Percentiles rank a stretch among this genome's conserved stretches.
phyloP scores from a whole-genome alignment of 306 rosid genomes.

The Dryas drummondii region DNA sequence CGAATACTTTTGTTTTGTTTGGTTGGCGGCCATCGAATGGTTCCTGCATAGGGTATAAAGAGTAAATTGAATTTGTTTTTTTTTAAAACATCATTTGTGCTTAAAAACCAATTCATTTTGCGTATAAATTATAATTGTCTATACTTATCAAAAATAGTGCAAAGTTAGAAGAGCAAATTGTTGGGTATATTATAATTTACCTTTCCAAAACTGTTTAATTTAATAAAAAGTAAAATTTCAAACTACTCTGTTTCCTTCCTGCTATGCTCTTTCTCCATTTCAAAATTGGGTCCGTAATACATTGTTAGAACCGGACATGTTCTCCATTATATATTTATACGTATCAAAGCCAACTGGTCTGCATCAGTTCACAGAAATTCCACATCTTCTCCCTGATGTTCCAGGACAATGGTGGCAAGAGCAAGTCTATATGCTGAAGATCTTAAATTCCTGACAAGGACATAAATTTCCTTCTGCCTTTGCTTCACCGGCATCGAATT shows the following conservation, averaged over 20 bases:
- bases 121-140: no score
- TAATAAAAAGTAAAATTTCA: not conserved
- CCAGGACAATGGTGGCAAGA: conserved; percentile 68
- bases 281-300: not conserved
- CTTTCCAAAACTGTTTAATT: no score
- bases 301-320: not conserved
- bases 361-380: conserved; percentile 40
- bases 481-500: conserved; percentile 36
- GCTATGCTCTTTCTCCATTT: not conserved
- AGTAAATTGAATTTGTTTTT: no score
- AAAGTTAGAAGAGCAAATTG: no score
- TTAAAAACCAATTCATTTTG: no score
- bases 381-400: conserved; percentile 56
- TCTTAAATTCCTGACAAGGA: conserved; percentile 74
- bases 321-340: not conserved
- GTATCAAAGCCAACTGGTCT: not conserved
- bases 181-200: no score
- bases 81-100: no score
- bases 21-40: no score
- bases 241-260: not conserved
- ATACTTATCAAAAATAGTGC: no score
- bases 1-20: no score
- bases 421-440: conserved; percentile 76
- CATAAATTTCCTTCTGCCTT: conserved; percentile 60
- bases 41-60: no score